Percentiles rank a stretch among this genome's conserved stretches.
Evolutionary conservation across 768 basidiomycete genomes (phyloP).

Genomic region (Boletellus ananas): DNA sequence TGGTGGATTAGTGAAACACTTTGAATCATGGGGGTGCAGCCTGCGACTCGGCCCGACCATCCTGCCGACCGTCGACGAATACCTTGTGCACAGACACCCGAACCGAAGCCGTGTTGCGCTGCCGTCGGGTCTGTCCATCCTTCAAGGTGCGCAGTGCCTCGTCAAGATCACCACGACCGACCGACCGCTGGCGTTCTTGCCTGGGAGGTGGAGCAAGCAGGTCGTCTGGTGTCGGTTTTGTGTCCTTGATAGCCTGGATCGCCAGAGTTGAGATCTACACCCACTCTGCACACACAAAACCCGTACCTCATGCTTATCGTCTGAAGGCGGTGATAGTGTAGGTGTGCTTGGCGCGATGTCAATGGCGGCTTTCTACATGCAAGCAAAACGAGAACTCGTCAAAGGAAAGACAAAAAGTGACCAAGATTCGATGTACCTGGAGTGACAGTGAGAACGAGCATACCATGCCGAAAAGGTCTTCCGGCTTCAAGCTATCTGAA

Average conservation of each 20-base stretch:
- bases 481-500: slow-evolving; percentile 65
- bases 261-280: background rate
- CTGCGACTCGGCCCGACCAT: slow-evolving; percentile 7
- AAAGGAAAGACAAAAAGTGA: too few species aligned
- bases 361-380: slow-evolving; percentile 60
- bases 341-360: slow-evolving; percentile 38
- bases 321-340: background rate
- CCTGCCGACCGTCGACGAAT: slow-evolving; percentile 29
- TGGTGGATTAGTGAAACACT: background rate
- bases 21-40: background rate
- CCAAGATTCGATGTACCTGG: slow-evolving; percentile 42
- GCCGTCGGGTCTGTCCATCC: slow-evolving; percentile 41
- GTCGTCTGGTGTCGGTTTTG: slow-evolving; percentile 22
- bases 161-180: slow-evolving; percentile 79
- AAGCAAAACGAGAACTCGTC: background rate
- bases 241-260: slow-evolving; percentile 43
- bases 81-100: slow-evolving; percentile 19
- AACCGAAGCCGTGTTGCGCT: slow-evolving; percentile 13
- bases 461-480: slow-evolving; percentile 78
- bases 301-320: slow-evolving; percentile 9
- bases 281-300: background rate
- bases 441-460: slow-evolving; percentile 71
- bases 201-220: slow-evolving; percentile 39
- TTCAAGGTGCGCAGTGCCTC: slow-evolving; percentile 80
- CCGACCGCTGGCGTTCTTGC: slow-evolving; percentile 45